These are phyloP conservation scores for Starmerella potacharoeniae DNA, from an alignment of 805 yeast genomes.

Conservation along the genomic window DNA sequence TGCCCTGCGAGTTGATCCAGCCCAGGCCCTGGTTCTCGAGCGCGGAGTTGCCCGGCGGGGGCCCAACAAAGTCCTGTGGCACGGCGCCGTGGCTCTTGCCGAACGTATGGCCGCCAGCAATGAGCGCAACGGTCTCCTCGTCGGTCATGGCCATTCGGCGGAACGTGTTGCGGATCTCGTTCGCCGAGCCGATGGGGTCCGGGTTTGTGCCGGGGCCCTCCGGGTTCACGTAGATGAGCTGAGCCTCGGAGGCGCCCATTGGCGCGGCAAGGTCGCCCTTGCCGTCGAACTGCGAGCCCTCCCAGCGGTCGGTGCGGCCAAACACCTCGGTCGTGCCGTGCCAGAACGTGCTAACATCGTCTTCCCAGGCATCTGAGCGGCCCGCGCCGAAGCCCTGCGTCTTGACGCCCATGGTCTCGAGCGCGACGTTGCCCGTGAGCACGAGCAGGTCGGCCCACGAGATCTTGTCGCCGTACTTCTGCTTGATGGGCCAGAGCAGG, in stretches of 20 bases:
- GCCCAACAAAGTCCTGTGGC: constrained; percentile 10
- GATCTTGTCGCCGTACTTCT: constrained; percentile 19
- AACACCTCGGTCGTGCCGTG: constrained; percentile 2
- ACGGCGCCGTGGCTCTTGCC: constrained; percentile 20
- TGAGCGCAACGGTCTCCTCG: constrained; percentile 19
- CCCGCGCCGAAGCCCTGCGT: constrained; percentile 18
- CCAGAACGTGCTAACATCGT: constrained; percentile 16
- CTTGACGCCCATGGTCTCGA: constrained; percentile 18
- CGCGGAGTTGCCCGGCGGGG: constrained; percentile 16
- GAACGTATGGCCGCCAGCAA: constrained; percentile 21
- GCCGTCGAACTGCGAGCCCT: constrained; percentile 3
- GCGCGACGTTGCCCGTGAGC: constrained; percentile 19
- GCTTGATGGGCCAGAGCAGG: constrained; percentile 20
- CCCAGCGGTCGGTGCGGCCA: constrained; percentile 16
- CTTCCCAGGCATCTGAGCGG: constrained; percentile 17
- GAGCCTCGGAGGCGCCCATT: constrained; percentile 11
- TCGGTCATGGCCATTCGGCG: constrained; percentile 20
- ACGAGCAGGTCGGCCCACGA: constrained; percentile 19
- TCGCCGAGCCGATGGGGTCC: constrained; percentile 15
- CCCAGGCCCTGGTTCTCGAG: constrained; percentile 19
- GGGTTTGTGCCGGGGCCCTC: constrained; percentile 19
- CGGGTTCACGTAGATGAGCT: constrained; percentile 20
- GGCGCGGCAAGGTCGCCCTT: constrained; percentile 14
- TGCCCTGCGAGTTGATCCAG: constrained; percentile 15
- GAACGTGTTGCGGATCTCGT: constrained; percentile 18